Percentiles rank a stretch among this genome's conserved stretches.
Conservation (phyloP, 371 early-diverging fungal genomes). For the Parasitella parasitica region DNA sequence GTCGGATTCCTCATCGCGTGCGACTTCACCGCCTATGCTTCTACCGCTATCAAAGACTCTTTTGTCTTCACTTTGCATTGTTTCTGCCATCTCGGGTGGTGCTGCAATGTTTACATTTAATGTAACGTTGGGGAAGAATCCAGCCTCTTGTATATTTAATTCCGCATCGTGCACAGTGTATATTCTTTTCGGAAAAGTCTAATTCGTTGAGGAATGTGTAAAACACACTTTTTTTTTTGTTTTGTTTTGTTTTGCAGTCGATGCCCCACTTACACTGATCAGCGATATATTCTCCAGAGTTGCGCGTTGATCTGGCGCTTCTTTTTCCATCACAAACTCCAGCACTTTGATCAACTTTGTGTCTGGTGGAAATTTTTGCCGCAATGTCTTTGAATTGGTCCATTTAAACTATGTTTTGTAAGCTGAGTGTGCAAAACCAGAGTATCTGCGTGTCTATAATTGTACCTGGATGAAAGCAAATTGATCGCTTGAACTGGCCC, state of each 20-base stretch:
- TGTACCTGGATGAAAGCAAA: slow-evolving; percentile 30
- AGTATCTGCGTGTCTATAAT: no score
- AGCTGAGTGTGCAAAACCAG: no score
- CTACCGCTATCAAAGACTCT: neutral
- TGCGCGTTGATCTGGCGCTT: neutral
- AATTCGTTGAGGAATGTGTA: neutral
- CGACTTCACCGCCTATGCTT: neutral
- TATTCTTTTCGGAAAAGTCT: slow-evolving; percentile 20
- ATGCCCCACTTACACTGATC: slow-evolving; percentile 4
- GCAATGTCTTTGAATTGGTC: slow-evolving; percentile 25
- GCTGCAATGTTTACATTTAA: neutral
- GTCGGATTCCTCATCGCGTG: neutral
- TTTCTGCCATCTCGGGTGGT: neutral
- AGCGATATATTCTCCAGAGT: neutral
- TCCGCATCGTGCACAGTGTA: slow-evolving; percentile 9
- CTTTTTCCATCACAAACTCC: slow-evolving; percentile 12
- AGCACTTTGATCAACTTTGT: slow-evolving; percentile 5
- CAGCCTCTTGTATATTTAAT: slow-evolving; percentile 29
- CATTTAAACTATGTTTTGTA: slow-evolving; percentile 26
- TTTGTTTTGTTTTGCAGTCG: no score
- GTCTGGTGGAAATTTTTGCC: slow-evolving; percentile 23
- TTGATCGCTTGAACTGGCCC: neutral
- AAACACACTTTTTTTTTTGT: neutral
- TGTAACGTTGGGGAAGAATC: slow-evolving; percentile 39
- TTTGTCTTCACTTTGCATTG: neutral